phyloP scores from a whole-genome alignment of 2,329 filamentous ascomycete species.

The Trichoderma sp. region DNA sequence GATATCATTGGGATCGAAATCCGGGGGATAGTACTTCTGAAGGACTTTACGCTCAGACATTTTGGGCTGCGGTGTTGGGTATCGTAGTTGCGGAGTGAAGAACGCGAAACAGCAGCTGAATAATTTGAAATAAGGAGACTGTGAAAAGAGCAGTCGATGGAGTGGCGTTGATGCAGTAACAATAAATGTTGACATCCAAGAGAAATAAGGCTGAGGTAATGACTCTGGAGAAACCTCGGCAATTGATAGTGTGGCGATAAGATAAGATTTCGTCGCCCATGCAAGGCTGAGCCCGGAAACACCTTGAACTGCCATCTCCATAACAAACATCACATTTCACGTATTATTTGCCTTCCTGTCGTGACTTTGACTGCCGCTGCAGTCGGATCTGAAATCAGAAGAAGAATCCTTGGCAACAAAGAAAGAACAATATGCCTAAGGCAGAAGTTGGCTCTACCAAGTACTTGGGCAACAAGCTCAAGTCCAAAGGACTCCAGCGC shows the following conservation, averaged over 20 bases:
- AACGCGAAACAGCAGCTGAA: neutral
- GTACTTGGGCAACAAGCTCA: conserved; percentile 86
- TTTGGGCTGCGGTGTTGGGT: conserved; percentile 30
- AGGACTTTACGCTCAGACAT: conserved; percentile 91
- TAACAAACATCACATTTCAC: neutral
- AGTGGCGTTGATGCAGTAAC: neutral
- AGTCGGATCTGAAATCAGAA: neutral
- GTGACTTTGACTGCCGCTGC: neutral
- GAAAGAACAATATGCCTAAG: conserved; percentile 71
- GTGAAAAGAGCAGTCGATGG: neutral
- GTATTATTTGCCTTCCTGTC: neutral
- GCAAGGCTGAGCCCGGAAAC: conserved; percentile 22
- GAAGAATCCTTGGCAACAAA: conserved; percentile 20
- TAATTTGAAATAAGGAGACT: neutral
- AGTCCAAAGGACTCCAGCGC: conserved; percentile 74
- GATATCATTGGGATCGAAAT: conserved; percentile 89
- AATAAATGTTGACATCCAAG: conserved; percentile 6
- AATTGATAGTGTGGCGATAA: conserved; percentile 9
- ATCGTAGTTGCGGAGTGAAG: neutral
- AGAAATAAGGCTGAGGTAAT: conserved; percentile 11
- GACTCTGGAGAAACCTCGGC: neutral
- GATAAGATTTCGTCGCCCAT: conserved; percentile 22
- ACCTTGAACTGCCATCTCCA: neutral
- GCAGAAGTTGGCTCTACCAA: conserved; percentile 94
- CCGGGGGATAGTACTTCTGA: conserved; percentile 65